Evolutionary conservation across 164 flowering plant genomes (phyloP).

Genomic region (Magnolia officinalis): DNA sequence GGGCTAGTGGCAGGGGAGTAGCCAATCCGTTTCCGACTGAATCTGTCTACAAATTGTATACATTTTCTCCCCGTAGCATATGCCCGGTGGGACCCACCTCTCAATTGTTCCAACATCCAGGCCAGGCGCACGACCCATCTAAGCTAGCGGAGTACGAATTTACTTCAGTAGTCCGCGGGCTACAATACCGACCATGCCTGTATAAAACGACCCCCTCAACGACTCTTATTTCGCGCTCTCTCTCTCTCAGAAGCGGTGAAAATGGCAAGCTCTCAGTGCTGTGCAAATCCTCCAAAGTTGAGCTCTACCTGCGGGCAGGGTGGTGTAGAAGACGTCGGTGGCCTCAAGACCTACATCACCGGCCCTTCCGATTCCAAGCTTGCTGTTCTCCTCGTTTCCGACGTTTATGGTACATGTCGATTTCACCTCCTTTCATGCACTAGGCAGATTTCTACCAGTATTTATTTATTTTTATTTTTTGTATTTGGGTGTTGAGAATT

Average conservation of each 20-base stretch:
- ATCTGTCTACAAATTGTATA: too few species aligned
- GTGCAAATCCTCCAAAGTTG: conserved; percentile 17
- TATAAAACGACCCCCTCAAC: background rate
- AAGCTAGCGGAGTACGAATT: too few species aligned
- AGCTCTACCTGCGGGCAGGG: conserved; percentile 50
- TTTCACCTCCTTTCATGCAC: background rate
- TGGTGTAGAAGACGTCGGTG: conserved; percentile 45
- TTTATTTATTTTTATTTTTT: too few species aligned
- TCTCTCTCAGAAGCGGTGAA: background rate
- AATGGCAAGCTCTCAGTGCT: conserved; percentile 10
- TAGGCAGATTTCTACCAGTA: too few species aligned
- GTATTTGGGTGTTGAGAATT: background rate
- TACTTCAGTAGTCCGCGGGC: too few species aligned
- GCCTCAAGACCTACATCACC: conserved; percentile 49
- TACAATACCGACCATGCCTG: too few species aligned
- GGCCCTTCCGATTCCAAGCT: conserved; percentile 49
- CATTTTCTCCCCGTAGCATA: too few species aligned
- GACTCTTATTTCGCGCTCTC: background rate
- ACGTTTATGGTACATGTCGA: conserved; percentile 47
- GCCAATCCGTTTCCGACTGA: too few species aligned
- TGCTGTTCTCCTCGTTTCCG: conserved; percentile 59
- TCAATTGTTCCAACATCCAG: too few species aligned
- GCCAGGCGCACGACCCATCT: too few species aligned
- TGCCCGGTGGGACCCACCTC: too few species aligned
- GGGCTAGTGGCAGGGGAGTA: too few species aligned